Evolutionary conservation across 345 rosid genomes (phyloP), one percentile per base, ranked within the genome.

Genomic region (Excoecaria cochinchinensis): DNA sequence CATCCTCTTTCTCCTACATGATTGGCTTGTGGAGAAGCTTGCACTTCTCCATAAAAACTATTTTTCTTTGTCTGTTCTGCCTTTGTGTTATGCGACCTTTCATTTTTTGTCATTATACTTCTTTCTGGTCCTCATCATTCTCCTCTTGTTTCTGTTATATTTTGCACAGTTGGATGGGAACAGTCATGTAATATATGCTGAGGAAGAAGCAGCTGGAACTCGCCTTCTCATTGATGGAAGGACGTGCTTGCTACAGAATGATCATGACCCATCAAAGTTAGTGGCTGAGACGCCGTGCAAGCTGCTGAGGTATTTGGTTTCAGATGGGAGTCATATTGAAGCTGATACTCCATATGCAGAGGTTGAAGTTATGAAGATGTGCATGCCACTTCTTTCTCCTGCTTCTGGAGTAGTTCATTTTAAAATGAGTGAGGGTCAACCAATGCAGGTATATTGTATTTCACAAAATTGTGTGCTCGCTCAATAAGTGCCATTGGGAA

Each of bases 331-430:
- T 85, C 97, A 89, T 79, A 81, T 93, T 84, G 99, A 96, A 80
- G 95, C 97, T 51, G 99, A 96, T 80, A 74, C 81, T 31, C 99
- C 99, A 15, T 96, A 89, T 85, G 99, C 97, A 15, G 99, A 96
- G 88, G 98, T 96, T 79, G 99, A 96, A 86, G 99, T 96, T 83
- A 96, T 96, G 99, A 96, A 96, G 87, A 96, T 96, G 99, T 96
- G 99, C 59, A 96, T 96, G 99, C 99, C 99, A 75, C 99, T 96
- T 79, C 98, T 96, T 71, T 96, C 98, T 77, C 99, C 99, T 74
- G 97, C 99, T 76, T 89, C 98, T 55, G 99, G 99, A 79, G 80
- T 86, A 72, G 80, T 96, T 74, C 90, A 84, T 56, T 92, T 96
- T 67, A 85, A 86, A 85, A 84, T 93, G 95, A 89, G 97, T 16